These are phyloP conservation scores for Kuraishia floccosa DNA, from an alignment of 805 yeast genomes.

Conservation along the genomic window DNA sequence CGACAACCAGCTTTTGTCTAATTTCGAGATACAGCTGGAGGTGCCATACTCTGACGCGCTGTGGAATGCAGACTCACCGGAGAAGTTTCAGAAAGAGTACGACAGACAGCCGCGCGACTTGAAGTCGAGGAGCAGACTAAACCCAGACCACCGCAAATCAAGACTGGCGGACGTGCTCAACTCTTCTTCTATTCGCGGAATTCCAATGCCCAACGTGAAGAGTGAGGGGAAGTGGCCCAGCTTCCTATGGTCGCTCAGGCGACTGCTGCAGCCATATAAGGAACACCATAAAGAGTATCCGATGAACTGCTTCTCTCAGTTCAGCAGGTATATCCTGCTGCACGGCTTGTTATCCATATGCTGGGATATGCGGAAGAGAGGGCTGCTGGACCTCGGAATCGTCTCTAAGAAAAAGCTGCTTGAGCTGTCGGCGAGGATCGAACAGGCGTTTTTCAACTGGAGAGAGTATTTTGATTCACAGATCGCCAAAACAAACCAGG, in stretches of 20 bases:
- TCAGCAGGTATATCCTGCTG: constrained; percentile 22
- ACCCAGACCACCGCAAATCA: background rate
- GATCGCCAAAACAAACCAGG: constrained; percentile 12
- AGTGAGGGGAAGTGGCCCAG: constrained; percentile 22
- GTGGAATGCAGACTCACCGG: constrained; percentile 23
- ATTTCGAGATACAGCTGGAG: constrained; percentile 31
- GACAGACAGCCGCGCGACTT: constrained; percentile 15
- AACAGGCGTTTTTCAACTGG: constrained; percentile 22
- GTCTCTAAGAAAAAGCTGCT: constrained; percentile 18
- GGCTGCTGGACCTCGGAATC: constrained; percentile 20
- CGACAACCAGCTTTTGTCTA: constrained; percentile 21
- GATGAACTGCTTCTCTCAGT: constrained; percentile 22
- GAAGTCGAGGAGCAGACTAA: constrained; percentile 3
- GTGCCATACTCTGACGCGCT: constrained; percentile 33
- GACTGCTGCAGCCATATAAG: constrained; percentile 19
- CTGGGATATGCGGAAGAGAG: constrained; percentile 20
- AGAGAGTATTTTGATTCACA: constrained; percentile 23
- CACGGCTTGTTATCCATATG: constrained; percentile 23
- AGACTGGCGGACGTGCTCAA: no score
- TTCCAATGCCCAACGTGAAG: constrained; percentile 11
- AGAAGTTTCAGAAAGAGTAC: constrained; percentile 13
- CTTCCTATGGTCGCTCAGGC: constrained; percentile 20
- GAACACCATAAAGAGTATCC: constrained; percentile 20
- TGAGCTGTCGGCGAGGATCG: constrained; percentile 17
- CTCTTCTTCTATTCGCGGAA: constrained; percentile 5